Conservation (phyloP, 2,329 filamentous ascomycete species). For the Trichoderma sp. region DNA sequence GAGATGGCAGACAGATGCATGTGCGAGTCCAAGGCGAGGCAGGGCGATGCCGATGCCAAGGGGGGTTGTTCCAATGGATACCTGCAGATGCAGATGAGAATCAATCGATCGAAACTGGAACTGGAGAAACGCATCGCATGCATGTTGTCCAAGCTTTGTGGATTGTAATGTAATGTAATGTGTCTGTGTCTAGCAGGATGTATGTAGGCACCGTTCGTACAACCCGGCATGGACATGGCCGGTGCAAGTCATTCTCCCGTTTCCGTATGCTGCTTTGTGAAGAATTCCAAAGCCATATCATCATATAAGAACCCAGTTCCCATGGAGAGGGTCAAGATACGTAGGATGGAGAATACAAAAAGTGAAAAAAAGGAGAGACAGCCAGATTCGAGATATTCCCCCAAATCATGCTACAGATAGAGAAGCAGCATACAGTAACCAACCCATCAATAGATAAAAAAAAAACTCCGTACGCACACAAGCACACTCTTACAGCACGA, state of each 20-base stretch:
- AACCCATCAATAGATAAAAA: background rate
- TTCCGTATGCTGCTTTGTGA: background rate
- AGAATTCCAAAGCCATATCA: background rate
- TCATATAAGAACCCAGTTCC: background rate
- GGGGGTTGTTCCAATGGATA: background rate
- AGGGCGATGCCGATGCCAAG: background rate
- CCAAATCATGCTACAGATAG: background rate
- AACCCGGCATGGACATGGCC: background rate
- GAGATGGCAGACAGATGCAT: background rate
- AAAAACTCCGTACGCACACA: background rate
- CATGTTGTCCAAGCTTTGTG: background rate
- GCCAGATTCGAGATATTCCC: background rate
- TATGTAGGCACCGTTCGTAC: background rate
- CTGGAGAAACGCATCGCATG: background rate
- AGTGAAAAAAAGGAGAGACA: background rate
- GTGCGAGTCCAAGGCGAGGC: background rate
- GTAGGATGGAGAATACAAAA: background rate
- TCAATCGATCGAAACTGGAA: slow-evolving; percentile 7
- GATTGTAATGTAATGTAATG: background rate
- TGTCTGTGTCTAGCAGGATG: background rate
- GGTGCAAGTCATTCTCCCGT: background rate
- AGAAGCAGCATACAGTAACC: background rate
- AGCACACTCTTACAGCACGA: background rate
- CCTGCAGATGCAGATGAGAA: slow-evolving; percentile 7
- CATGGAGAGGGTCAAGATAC: background rate